Base-by-base conservation (phyloP, 768 basidiomycete species). In the Austroboletus festivus region DNA sequence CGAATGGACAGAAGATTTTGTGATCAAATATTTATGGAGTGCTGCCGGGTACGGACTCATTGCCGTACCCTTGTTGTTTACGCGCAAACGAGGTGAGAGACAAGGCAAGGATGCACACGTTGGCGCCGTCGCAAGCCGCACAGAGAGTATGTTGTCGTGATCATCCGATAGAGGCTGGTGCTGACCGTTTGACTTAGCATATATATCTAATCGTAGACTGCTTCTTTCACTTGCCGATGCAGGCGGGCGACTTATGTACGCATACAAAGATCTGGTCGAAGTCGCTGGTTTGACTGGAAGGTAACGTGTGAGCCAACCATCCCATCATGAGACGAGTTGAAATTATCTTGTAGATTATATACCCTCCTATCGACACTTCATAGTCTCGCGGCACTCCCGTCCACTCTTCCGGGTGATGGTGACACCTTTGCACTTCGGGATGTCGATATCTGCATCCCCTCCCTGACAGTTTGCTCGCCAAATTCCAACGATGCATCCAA, bases 11-110 rank as follows among this genome's bases (percentile, higher is more conserved):
- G 94, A 96, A 62, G 94, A 96, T 71, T 93, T 91, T 56, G 87
- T 96, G 18, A 93, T 96, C 75, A 96, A 96, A 67, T 97, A 96
- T 64, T 71, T 90, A 9, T 96, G 93, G 94, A 92, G 89, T 10
- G 93, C 93, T 1, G 85, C 83, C 4, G 95, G 95, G 0, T 98
- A 97, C 65, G 79, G 77, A 4, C 76, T 97, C 19, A 97, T 98
- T 61, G 89, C 93, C 8, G 85, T 97, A 1, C 95, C 94, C 0
- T 77, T 95, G 18, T 72, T 95, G 33, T 82, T 89, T 58, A 88
- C 85, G 0, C 74, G 83, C 16, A 59, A 60, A 57, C 48, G 52
- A 47, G 44, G 40, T 45, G 30, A 53, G 48, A 38, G 53, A 33
- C 43, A 30, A 13, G 30, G 48, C 16, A 46, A 38, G 33, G 16